Percentiles rank a stretch among this genome's conserved stretches.
Conservation (phyloP, 2,329 filamentous ascomycete species). For the Botrytis elliptica region DNA sequence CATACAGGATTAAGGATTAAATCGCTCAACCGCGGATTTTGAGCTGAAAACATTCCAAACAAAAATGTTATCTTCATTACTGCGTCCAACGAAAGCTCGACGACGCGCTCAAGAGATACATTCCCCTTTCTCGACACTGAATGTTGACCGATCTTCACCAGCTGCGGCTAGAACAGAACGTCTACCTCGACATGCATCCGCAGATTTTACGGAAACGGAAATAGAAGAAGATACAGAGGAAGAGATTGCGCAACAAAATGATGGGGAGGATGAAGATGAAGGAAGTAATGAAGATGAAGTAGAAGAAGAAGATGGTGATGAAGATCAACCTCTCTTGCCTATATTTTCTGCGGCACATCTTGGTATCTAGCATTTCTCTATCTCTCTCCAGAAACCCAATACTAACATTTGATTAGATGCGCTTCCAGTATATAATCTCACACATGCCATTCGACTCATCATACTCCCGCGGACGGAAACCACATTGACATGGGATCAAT, state of each 20-base stretch:
- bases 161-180: slow-evolving; percentile 27
- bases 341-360: slow-evolving; percentile 79
- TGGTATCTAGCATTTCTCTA: slow-evolving; percentile 48
- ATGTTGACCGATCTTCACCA: slow-evolving; percentile 33
- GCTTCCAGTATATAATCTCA: slow-evolving; percentile 85
- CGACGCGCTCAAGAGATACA: slow-evolving; percentile 33
- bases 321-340: slow-evolving; percentile 60
- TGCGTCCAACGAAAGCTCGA: slow-evolving; percentile 39
- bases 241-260: slow-evolving; percentile 28
- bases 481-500: slow-evolving; percentile 88
- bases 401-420: slow-evolving; percentile 57
- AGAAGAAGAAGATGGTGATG: slow-evolving; percentile 41
- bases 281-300: slow-evolving; percentile 44
- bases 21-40: background rate
- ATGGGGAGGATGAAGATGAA: slow-evolving; percentile 37
- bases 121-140: slow-evolving; percentile 39
- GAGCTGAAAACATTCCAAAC: slow-evolving; percentile 6
- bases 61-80: slow-evolving; percentile 41
- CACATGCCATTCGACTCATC: slow-evolving; percentile 83
- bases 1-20: background rate
- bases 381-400: slow-evolving; percentile 15
- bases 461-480: slow-evolving; percentile 86
- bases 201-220: slow-evolving; percentile 64
- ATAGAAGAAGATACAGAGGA: slow-evolving; percentile 45
- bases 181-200: slow-evolving; percentile 47